Evolutionary conservation across 805 yeast species (phyloP).

Genomic region (Candida endomychidarum): DNA sequence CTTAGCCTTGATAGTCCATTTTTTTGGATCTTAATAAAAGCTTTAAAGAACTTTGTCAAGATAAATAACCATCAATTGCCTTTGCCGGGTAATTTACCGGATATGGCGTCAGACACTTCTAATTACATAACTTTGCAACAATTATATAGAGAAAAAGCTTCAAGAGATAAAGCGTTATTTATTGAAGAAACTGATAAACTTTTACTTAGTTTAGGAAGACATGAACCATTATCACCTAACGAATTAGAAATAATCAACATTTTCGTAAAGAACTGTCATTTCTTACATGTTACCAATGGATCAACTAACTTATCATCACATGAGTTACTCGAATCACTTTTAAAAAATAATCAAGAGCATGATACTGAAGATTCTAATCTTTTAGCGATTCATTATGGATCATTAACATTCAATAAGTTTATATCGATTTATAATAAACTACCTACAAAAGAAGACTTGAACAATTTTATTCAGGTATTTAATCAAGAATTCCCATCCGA

Average conservation of each 20-base stretch:
- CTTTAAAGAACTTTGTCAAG: constrained; percentile 51
- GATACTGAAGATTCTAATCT: constrained; percentile 17
- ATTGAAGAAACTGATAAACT: constrained; percentile 30
- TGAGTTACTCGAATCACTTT: constrained; percentile 4
- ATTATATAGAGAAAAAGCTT: constrained; percentile 58
- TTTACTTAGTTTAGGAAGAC: constrained; percentile 25
- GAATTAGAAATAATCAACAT: constrained; percentile 35
- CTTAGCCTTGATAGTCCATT: constrained; percentile 21
- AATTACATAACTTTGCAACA: constrained; percentile 58
- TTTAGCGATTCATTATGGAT: constrained; percentile 43
- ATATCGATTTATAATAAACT: constrained; percentile 13
- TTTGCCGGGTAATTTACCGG: constrained; percentile 73
- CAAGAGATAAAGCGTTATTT: constrained; percentile 45
- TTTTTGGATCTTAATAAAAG: constrained; percentile 65
- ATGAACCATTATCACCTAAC: constrained; percentile 23
- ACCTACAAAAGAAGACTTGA: constrained; percentile 24
- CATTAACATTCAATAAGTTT: constrained; percentile 34
- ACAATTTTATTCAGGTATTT: constrained; percentile 21
- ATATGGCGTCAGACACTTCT: constrained; percentile 79
- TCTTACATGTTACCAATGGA: constrained; percentile 52
- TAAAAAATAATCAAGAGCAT: constrained; percentile 15
- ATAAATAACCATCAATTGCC: constrained; percentile 51
- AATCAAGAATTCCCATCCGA: constrained; percentile 2
- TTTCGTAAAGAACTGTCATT: constrained; percentile 65
- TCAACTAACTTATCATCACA: constrained; percentile 16